Conservation (phyloP, 768 basidiomycete species). For the Pleurotus platypus region DNA sequence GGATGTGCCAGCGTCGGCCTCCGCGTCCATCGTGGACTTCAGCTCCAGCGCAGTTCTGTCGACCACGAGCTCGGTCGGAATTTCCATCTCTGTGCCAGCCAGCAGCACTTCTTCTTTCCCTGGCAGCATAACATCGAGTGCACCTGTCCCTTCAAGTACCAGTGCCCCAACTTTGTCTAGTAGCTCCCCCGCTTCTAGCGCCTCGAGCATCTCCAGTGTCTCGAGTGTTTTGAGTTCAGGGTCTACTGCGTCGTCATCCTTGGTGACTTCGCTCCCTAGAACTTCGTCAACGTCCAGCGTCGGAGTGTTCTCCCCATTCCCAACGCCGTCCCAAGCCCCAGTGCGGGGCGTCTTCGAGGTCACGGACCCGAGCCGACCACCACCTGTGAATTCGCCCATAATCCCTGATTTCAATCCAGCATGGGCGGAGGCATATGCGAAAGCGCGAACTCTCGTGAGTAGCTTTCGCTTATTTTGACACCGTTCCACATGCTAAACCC, state of each 20-base stretch:
- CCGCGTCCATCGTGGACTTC: neutral
- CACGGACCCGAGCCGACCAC: constrained; percentile 54
- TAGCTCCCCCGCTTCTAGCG: neutral
- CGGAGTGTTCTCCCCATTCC: constrained; percentile 55
- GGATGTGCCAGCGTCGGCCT: neutral
- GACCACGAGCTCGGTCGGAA: neutral
- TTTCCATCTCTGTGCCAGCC: neutral
- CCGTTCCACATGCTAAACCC: too few relatives aligned
- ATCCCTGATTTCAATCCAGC: constrained; percentile 48
- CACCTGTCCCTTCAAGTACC: too few relatives aligned
- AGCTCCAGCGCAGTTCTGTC: neutral
- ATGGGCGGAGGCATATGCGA: constrained; percentile 57
- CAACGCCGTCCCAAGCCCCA: constrained; percentile 53
- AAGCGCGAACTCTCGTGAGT: constrained; percentile 53
- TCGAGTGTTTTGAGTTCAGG: neutral
- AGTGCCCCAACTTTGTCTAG: neutral
- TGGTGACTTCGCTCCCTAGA: neutral
- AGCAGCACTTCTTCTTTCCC: neutral
- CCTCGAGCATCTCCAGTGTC: neutral
- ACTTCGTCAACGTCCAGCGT: constrained; percentile 27
- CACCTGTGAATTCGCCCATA: constrained; percentile 39
- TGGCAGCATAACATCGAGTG: neutral
- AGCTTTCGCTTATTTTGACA: neutral
- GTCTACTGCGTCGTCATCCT: neutral
- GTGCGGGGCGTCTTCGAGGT: constrained; percentile 50